These are phyloP conservation scores for Lasiosphaeriaceae sp. DNA, from an alignment of 495 filamentous ascomycete genomes.

Conservation along the genomic window DNA sequence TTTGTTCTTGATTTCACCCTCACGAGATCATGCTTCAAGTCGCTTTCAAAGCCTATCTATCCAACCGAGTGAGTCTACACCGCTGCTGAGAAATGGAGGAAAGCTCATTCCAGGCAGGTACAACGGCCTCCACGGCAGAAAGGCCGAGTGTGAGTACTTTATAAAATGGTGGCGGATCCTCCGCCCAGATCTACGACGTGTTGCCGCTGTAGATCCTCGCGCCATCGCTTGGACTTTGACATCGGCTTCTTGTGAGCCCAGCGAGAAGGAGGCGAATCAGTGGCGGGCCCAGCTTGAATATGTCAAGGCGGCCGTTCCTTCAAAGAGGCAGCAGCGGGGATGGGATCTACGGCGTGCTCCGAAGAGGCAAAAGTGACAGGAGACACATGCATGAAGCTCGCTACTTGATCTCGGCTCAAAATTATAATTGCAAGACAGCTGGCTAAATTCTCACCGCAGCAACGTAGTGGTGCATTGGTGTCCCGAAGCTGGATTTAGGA, in stretches of 20 bases:
- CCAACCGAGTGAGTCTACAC: constrained; percentile 2
- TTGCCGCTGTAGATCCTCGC: not conserved
- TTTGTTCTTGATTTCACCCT: not conserved
- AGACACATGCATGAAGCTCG: too few species aligned
- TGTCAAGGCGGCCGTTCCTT: not conserved
- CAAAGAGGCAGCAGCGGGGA: not conserved
- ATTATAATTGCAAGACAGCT: too few species aligned
- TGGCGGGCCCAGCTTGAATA: not conserved
- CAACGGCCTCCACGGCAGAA: not conserved
- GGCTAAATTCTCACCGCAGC: too few species aligned
- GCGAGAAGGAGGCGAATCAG: not conserved
- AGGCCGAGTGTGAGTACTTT: constrained; percentile 1
- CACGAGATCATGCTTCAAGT: constrained; percentile 2
- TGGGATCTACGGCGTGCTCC: not conserved
- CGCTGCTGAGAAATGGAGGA: not conserved
- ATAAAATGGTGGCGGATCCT: not conserved
- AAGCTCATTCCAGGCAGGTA: constrained; percentile 2
- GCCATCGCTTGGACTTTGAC: not conserved
- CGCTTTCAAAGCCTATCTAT: constrained; percentile 1
- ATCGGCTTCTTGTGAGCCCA: not conserved
- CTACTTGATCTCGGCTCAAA: too few species aligned
- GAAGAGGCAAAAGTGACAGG: not conserved
- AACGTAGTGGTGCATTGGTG: too few species aligned
- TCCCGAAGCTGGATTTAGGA: too few species aligned
- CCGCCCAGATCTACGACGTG: not conserved